Conservation (phyloP, 2,329 filamentous ascomycete genomes). For the Cryphonectria japonica region DNA sequence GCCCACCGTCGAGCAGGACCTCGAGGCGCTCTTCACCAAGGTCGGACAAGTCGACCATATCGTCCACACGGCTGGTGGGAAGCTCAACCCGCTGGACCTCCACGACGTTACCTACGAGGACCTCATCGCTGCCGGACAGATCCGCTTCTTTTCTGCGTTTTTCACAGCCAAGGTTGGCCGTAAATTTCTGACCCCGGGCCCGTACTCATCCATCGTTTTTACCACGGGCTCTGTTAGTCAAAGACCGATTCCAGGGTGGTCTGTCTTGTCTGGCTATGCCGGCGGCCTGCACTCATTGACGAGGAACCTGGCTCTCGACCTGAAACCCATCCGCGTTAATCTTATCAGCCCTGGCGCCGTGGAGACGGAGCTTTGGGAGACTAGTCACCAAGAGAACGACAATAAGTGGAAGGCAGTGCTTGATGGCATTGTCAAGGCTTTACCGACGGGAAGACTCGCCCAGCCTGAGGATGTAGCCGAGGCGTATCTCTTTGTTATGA, state of each 20-base stretch:
- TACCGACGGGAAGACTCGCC: constrained; percentile 32
- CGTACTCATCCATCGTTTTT: constrained; percentile 55
- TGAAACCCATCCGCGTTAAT: constrained; percentile 68
- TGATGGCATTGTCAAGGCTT: constrained; percentile 25
- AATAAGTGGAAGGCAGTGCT: constrained; percentile 31
- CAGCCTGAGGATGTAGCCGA: constrained; percentile 37
- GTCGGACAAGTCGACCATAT: constrained; percentile 34
- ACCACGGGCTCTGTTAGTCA: constrained; percentile 58
- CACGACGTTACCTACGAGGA: constrained; percentile 35
- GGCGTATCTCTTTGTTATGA: constrained; percentile 38
- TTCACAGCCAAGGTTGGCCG: constrained; percentile 40
- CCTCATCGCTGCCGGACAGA: constrained; percentile 35
- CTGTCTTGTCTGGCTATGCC: constrained; percentile 50
- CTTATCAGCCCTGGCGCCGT: constrained; percentile 60
- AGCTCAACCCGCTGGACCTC: constrained; percentile 31
- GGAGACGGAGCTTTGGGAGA: constrained; percentile 49
- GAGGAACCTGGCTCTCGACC: constrained; percentile 62
- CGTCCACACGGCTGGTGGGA: constrained; percentile 38
- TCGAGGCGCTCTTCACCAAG: constrained; percentile 36
- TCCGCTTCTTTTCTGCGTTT: constrained; percentile 41
- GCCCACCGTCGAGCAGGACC: constrained; percentile 38
- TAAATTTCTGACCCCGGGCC: constrained; percentile 34
- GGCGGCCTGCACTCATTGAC: constrained; percentile 57
- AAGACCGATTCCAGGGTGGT: constrained; percentile 52
- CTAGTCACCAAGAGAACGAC: constrained; percentile 31